Evolutionary conservation across 140 eudicot genomes (phyloP).

Genomic region (Ambrosia hybrid): DNA sequence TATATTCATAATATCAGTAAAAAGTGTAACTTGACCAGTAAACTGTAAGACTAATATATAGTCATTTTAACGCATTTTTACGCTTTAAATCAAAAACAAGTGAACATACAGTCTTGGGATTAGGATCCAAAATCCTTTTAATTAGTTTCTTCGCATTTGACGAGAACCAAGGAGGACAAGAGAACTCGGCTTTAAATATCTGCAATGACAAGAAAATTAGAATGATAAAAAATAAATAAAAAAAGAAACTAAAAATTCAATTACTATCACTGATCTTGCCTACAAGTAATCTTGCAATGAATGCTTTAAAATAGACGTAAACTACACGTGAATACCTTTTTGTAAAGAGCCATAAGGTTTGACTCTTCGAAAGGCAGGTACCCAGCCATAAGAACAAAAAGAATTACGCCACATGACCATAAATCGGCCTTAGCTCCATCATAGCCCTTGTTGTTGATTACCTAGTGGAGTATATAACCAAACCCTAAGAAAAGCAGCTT

Average conservation of each 20-base stretch:
- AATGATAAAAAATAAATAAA: no score
- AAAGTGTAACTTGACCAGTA: not conserved
- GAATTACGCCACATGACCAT: slow-evolving; percentile 99
- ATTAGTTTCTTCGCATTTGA: slow-evolving; percentile 89
- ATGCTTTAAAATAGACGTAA: not conserved
- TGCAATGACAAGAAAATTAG: slow-evolving; percentile 30
- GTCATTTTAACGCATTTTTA: not conserved
- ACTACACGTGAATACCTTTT: slow-evolving; percentile 50
- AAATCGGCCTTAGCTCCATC: slow-evolving; percentile 99
- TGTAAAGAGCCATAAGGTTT: slow-evolving; percentile 84
- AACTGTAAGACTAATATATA: not conserved
- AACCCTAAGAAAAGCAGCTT: slow-evolving; percentile 15
- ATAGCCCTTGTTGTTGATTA: slow-evolving; percentile 92
- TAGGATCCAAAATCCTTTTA: slow-evolving; percentile 90
- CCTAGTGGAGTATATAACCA: slow-evolving; percentile 42
- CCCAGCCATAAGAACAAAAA: slow-evolving; percentile 97
- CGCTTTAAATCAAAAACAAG: slow-evolving; percentile 2
- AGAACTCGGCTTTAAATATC: slow-evolving; percentile 82
- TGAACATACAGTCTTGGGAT: slow-evolving; percentile 72
- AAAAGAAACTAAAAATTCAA: no score
- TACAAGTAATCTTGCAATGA: not conserved
- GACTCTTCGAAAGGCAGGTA: slow-evolving; percentile 93
- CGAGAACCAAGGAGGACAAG: slow-evolving; percentile 96
- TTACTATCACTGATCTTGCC: not conserved
- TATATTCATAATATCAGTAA: slow-evolving; percentile 5